These are phyloP conservation scores for Monosporozyma yasuniensis DNA, from an alignment of 805 yeast species.

Conservation along the genomic window DNA sequence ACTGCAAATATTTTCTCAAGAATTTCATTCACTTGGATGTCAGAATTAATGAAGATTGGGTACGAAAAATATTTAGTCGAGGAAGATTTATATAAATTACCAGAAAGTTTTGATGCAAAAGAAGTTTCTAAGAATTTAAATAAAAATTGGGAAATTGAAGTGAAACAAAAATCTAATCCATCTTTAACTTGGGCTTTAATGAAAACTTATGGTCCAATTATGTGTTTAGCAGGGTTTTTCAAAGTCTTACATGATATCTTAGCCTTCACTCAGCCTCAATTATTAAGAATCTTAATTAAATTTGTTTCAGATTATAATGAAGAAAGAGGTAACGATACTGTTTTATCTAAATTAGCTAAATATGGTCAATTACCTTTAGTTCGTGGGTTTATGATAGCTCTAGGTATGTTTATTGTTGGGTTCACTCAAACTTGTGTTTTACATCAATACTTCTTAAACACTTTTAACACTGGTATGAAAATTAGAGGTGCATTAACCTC, in stretches of 20 bases:
- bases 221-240: slow-evolving; percentile 60
- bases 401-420: slow-evolving; percentile 66
- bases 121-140: slow-evolving; percentile 43
- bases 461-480: slow-evolving; percentile 69
- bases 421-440: slow-evolving; percentile 67
- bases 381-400: slow-evolving; percentile 66
- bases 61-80: slow-evolving; percentile 45
- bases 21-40: slow-evolving; percentile 87
- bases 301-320: slow-evolving; percentile 44
- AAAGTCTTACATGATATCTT: slow-evolving; percentile 68
- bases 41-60: slow-evolving; percentile 71
- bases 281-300: slow-evolving; percentile 55
- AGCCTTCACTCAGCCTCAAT: slow-evolving; percentile 82
- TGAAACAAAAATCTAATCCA: slow-evolving; percentile 34
- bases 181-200: slow-evolving; percentile 54
- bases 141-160: slow-evolving; percentile 52
- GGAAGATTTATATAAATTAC: slow-evolving; percentile 72
- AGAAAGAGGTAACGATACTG: slow-evolving; percentile 11
- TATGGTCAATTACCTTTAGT: slow-evolving; percentile 47
- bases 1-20: slow-evolving; percentile 58
- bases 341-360: background rate
- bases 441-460: slow-evolving; percentile 72
- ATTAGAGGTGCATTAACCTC: slow-evolving; percentile 63
- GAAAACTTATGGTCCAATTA: slow-evolving; percentile 68
- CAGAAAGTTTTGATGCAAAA: slow-evolving; percentile 52